Evolutionary conservation across 192 early-diverging fungal species (phyloP).

Genomic region (Nowakowskiella sp.): DNA sequence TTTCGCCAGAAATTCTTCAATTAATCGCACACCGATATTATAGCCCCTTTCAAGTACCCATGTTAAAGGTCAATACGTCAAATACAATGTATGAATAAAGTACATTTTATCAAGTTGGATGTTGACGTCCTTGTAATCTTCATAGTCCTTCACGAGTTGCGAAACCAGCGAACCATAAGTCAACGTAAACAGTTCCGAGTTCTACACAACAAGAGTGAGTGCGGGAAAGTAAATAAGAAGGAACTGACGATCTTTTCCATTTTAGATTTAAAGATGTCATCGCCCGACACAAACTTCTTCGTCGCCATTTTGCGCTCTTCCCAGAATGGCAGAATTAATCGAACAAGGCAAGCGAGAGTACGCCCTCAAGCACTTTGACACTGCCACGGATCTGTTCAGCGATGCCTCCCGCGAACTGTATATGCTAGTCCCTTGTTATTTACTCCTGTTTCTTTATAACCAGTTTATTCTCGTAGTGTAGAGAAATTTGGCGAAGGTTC

Average conservation of each 20-base stretch:
- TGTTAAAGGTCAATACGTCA: neutral
- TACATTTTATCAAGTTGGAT: conserved; percentile 97
- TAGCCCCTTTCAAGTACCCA: conserved; percentile 69
- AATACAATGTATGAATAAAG: neutral
- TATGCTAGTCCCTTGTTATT: too few species aligned
- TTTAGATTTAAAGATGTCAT: conserved; percentile 91
- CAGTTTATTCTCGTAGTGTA: too few species aligned
- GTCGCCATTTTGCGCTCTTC: too few species aligned
- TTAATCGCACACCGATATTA: conserved; percentile 89
- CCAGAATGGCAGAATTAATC: too few species aligned
- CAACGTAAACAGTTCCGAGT: conserved; percentile 91
- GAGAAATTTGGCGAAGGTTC: too few species aligned
- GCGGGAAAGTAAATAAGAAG: neutral
- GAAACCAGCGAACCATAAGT: conserved; percentile 97
- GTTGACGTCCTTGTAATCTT: conserved; percentile 89
- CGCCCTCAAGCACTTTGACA: too few species aligned
- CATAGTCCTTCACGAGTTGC: conserved; percentile 87
- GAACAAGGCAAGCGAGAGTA: too few species aligned
- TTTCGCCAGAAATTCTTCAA: conserved; percentile 93
- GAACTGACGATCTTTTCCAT: conserved; percentile 86
- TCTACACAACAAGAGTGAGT: conserved; percentile 22
- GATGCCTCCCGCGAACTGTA: too few species aligned
- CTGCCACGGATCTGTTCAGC: too few species aligned
- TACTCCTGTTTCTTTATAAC: too few species aligned
- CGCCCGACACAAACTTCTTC: conserved; percentile 53